phyloP scores from a whole-genome alignment of 768 basidiomycete genomes.

The Amanita molliuscula region DNA sequence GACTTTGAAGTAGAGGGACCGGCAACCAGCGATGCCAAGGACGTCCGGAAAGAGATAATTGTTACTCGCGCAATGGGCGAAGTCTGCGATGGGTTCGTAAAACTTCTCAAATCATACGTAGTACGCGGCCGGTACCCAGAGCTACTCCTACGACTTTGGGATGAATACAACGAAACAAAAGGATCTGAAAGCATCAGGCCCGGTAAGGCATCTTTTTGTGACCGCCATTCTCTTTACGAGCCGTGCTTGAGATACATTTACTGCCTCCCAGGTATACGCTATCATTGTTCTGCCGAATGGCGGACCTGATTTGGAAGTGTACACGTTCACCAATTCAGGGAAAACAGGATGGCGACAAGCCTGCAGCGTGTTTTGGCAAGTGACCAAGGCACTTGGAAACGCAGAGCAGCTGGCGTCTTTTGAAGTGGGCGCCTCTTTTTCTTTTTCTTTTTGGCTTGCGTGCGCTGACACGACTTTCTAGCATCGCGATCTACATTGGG shows the following conservation, averaged over 20 bases:
- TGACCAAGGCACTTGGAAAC: constrained; percentile 60
- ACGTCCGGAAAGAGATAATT: constrained; percentile 73
- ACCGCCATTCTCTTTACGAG: constrained; percentile 1
- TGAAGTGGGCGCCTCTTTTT: constrained; percentile 50
- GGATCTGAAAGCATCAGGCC: constrained; percentile 83
- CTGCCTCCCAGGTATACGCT: constrained; percentile 70
- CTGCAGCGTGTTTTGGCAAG: constrained; percentile 86
- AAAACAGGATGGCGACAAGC: constrained; percentile 80
- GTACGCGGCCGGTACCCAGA: constrained; percentile 83
- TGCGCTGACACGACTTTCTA: constrained; percentile 19
- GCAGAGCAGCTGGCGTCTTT: constrained; percentile 79
- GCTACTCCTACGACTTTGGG: constrained; percentile 75
- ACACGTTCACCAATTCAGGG: constrained; percentile 45
- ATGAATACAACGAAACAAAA: constrained; percentile 63
- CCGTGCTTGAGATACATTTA: constrained; percentile 52
- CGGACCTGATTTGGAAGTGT: constrained; percentile 85
- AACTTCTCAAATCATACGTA: constrained; percentile 73
- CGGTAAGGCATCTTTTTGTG: constrained; percentile 30
- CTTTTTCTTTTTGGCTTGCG: not conserved
- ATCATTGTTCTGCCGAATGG: constrained; percentile 88
- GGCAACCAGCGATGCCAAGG: constrained; percentile 59
- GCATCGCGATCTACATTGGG: constrained; percentile 99
- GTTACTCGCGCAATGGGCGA: constrained; percentile 72
- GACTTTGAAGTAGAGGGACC: constrained; percentile 43
- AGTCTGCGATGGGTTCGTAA: constrained; percentile 69